phyloP scores from a whole-genome alignment of 2,329 filamentous ascomycete genomes.

The Colletotrichum magnum region DNA sequence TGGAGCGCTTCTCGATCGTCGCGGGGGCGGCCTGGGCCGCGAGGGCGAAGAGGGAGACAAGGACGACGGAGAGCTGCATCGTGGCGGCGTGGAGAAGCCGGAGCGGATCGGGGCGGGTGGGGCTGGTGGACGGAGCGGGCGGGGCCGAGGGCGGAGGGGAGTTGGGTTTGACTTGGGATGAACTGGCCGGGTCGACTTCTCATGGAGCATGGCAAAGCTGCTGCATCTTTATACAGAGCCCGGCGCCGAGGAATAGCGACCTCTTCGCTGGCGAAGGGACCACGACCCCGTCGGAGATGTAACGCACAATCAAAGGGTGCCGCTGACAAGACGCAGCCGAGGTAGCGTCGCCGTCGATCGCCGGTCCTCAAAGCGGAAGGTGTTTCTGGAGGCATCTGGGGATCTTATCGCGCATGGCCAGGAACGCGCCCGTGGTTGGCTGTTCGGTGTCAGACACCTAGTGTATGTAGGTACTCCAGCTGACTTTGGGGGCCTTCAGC shows the following conservation, averaged over 20 bases:
- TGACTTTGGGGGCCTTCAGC: too few species aligned
- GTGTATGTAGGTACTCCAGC: too few species aligned
- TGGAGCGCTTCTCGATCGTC: conserved; percentile 51
- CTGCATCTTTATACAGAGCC: conserved; percentile 19
- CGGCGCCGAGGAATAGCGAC: background rate
- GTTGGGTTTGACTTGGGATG: background rate
- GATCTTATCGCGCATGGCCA: conserved; percentile 40
- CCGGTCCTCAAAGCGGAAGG: conserved; percentile 34
- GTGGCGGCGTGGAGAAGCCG: background rate
- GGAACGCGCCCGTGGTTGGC: conserved; percentile 38
- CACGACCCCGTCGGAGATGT: background rate
- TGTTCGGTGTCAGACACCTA: background rate
- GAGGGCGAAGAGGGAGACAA: conserved; percentile 39
- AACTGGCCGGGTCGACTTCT: background rate
- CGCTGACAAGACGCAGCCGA: background rate
- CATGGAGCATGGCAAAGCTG: background rate
- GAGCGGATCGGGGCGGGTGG: background rate
- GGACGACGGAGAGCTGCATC: conserved; percentile 40
- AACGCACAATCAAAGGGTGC: background rate
- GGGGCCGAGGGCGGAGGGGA: background rate
- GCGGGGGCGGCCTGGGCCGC: conserved; percentile 34
- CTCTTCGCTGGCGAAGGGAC: background rate
- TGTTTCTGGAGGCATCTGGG: conserved; percentile 18
- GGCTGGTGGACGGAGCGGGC: background rate
- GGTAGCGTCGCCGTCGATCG: conserved; percentile 28